These are phyloP conservation scores for Ulota crispa DNA, from an alignment of 225 moss, liverwort and hornwort genomes.

Conservation along the genomic window DNA sequence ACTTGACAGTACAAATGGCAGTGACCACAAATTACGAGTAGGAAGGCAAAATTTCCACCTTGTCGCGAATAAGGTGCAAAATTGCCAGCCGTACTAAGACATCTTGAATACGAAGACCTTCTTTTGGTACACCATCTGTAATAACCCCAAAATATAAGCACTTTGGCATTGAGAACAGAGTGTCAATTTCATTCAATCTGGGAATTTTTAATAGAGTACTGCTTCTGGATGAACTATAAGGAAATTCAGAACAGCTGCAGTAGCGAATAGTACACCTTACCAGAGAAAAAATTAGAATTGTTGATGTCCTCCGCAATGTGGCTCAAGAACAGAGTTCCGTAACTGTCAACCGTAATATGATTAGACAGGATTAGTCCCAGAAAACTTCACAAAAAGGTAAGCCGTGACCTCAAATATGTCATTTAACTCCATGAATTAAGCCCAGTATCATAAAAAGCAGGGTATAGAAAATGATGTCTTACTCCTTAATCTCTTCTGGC, in stretches of 20 bases:
- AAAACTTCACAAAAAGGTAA: background rate
- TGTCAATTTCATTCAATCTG: background rate
- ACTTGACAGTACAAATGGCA: background rate
- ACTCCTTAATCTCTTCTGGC: conserved; percentile 85
- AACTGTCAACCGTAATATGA: conserved; percentile 43
- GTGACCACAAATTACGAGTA: background rate
- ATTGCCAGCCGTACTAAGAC: conserved; percentile 90
- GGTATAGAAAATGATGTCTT: conserved; percentile 9
- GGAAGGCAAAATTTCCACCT: conserved; percentile 38
- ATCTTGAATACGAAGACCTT: conserved; percentile 92
- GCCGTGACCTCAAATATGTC: background rate
- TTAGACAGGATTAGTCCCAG: background rate
- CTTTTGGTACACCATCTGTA: conserved; percentile 92
- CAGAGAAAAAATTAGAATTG: conserved; percentile 51
- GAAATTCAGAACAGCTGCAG: background rate
- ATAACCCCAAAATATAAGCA: conserved; percentile 5
- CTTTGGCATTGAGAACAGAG: background rate
- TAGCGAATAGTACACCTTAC: conserved; percentile 25
- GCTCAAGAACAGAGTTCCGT: conserved; percentile 82
- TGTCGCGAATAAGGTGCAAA: conserved; percentile 83
- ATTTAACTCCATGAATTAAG: background rate
- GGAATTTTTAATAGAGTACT: background rate
- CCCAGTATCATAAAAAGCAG: background rate
- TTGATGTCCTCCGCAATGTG: conserved; percentile 91
- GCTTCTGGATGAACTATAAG: background rate